Conservation (phyloP, 2,329 filamentous ascomycete genomes). For the Aspergillus sojae region DNA sequence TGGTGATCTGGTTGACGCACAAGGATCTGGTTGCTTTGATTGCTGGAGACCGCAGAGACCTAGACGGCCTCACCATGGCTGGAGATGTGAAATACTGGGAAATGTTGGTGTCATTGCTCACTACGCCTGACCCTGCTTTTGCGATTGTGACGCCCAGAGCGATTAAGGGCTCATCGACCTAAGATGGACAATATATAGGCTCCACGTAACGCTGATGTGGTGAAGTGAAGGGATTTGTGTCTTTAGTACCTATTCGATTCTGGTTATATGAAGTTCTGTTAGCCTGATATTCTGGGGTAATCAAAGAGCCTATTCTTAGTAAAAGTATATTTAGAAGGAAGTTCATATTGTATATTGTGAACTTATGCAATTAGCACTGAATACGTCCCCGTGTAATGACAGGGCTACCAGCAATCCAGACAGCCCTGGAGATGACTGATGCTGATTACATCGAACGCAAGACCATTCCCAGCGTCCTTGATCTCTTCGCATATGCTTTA, state of each 20-base stretch:
- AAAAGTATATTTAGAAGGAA: background rate
- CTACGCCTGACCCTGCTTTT: constrained; percentile 11
- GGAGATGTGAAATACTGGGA: background rate
- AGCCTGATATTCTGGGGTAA: background rate
- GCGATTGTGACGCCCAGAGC: constrained; percentile 11
- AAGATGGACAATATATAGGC: background rate
- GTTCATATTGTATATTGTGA: too few species aligned
- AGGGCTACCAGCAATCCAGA: too few species aligned
- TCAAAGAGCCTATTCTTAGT: background rate
- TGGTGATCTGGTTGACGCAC: background rate
- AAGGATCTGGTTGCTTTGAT: constrained; percentile 8
- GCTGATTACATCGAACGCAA: too few species aligned
- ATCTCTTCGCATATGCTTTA: too few species aligned
- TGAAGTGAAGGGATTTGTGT: background rate
- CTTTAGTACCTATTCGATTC: background rate
- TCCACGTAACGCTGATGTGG: too few species aligned
- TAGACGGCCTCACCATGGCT: background rate
- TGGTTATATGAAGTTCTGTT: background rate
- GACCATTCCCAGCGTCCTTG: too few species aligned
- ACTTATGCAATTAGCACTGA: too few species aligned
- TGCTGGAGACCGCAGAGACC: background rate
- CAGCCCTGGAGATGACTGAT: too few species aligned
- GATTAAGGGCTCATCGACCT: background rate
- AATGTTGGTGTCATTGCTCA: constrained; percentile 4
- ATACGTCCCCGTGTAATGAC: too few species aligned